A percentile compares a stretch with the other conserved stretches of the same genome.
phyloP scores from a whole-genome alignment of 768 basidiomycete genomes.

The Pulveroboletus sp. region DNA sequence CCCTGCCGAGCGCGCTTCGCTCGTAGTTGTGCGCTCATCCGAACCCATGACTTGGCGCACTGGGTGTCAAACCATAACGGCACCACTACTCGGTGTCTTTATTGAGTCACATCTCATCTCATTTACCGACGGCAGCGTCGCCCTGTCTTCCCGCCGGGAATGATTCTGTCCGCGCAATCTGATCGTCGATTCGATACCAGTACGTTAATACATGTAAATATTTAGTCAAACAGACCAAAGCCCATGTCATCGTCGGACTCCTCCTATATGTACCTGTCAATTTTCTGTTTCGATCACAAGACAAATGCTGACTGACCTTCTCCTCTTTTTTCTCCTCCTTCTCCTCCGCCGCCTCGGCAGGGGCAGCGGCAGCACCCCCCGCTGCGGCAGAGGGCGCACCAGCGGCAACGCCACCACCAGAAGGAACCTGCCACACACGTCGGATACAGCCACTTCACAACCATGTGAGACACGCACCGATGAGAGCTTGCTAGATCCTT shows the following conservation, averaged over 20 bases:
- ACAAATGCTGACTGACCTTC: slow-evolving; percentile 50
- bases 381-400: slow-evolving; percentile 45
- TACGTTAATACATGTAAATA: slow-evolving; percentile 1
- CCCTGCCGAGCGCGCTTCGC: not conserved
- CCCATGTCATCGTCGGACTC: slow-evolving; percentile 99
- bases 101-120: slow-evolving; percentile 6
- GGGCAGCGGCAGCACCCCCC: slow-evolving; percentile 45
- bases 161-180: too few relatives aligned
- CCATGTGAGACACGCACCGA: slow-evolving; percentile 56
- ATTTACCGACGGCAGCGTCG: slow-evolving; percentile 25
- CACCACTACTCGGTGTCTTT: slow-evolving; percentile 19
- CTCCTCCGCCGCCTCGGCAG: slow-evolving; percentile 64
- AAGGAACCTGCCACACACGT: slow-evolving; percentile 63
- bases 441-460: not conserved
- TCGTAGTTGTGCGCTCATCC: not conserved
- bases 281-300: not conserved
- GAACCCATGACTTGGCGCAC: not conserved
- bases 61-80: slow-evolving; percentile 6
- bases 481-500: slow-evolving; percentile 89
- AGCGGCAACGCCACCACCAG: slow-evolving; percentile 77
- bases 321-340: slow-evolving; percentile 89
- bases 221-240: slow-evolving; percentile 96
- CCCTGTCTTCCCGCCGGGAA: too few relatives aligned
- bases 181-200: not conserved
- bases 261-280: slow-evolving; percentile 46